Evolutionary conservation across 108 stramenopile species (phyloP), one percentile per base, ranked within the genome.

Genomic region (Nitzschia sp.): DNA sequence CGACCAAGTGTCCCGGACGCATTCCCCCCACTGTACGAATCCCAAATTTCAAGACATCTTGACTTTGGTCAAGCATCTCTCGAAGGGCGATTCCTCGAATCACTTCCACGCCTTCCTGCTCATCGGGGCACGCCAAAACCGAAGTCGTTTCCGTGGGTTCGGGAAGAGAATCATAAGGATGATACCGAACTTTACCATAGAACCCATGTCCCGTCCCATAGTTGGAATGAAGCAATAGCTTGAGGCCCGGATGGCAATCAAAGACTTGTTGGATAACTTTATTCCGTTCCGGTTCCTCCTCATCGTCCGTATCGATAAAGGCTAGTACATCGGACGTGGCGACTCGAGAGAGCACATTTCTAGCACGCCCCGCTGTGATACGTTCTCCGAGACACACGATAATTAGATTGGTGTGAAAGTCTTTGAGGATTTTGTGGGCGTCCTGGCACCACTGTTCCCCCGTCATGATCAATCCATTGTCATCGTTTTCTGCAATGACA

Each of bases 281-380:
- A 64, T 64, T 64, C 1, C 63, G 63, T 32, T 64, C 48, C 4
- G 63, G 63, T 32, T 52, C 48, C 32, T 64, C 63, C 33, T 52
- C 31, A 34, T 64, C 63, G 23, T 64, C 63, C 16, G 63, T 52
- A 16, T 64, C 63, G 19, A 64, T 64, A 33, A 22, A 64, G 4
- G 63, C 63, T 47, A 64, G 30, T 15, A 64, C 33, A 64, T 64
- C 63, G 47, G 63, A 47, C 27, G 63, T 52, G 1, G 63, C 63
- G 2, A 64, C 48, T 8, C 47, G 46, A 13, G 46, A 19, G 28
- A 64, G 32, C 29, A 52, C 63, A 33, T 64, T 64, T 17, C 63
- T 19, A 17, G 63, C 46, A 22, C 48, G 63, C 1, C 63, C 63
- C 3, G 63, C 63, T 15, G 63, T 64, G 16, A 64, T 32, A 28